A percentile compares a stretch with the other conserved stretches of the same genome.
Evolutionary conservation across 306 rosid species (phyloP).

Genomic region (Vigna mungo): DNA sequence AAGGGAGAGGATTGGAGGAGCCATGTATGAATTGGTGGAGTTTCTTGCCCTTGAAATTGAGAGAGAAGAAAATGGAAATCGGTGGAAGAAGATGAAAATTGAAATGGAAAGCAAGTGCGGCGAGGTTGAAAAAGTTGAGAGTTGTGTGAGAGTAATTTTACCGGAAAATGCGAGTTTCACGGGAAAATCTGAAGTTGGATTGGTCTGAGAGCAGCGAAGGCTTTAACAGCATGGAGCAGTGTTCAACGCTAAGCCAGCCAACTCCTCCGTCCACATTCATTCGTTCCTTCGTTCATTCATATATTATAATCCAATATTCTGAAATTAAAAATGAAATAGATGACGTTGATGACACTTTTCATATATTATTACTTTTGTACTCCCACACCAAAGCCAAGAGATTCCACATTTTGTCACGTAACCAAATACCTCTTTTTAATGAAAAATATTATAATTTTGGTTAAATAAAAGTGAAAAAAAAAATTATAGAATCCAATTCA

Average conservation of each 20-base stretch:
- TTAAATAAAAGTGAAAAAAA: not conserved
- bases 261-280: conserved; percentile 19
- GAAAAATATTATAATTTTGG: too few species aligned
- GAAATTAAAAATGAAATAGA: not conserved
- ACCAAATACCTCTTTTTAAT: not conserved
- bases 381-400: not conserved
- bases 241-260: conserved; percentile 14
- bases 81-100: not conserved
- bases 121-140: not conserved
- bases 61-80: not conserved
- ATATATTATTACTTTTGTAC: not conserved
- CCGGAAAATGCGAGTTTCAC: conserved; percentile 52
- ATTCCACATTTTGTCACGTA: not conserved
- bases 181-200: conserved; percentile 8
- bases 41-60: conserved; percentile 40
- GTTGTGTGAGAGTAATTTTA: not conserved
- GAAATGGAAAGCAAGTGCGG: not conserved
- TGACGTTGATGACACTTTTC: not conserved
- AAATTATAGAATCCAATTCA: not conserved
- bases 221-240: conserved; percentile 45
- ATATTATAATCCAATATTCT: not conserved
- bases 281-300: not conserved
- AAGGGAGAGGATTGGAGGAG: conserved; percentile 78
- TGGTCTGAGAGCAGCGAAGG: not conserved
- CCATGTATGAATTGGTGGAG: conserved; percentile 48